Evolutionary conservation across 208 protist species (phyloP).

Genomic region (Phytomonas sp.): DNA sequence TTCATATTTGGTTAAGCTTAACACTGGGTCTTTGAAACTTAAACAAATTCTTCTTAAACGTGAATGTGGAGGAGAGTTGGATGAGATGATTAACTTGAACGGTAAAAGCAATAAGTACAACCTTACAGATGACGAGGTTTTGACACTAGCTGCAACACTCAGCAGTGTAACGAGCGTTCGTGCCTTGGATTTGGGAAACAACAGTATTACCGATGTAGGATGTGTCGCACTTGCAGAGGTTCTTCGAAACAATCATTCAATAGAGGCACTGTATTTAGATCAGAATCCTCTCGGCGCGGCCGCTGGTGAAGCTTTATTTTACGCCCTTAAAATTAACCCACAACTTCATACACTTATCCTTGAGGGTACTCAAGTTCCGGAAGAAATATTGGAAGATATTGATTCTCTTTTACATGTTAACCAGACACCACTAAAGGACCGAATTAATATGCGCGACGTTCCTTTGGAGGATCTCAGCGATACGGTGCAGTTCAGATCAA

Average conservation of each 20-base stretch:
- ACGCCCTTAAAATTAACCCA: slow-evolving; percentile 71
- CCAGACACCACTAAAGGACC: slow-evolving; percentile 33
- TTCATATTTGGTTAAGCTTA: slow-evolving; percentile 57
- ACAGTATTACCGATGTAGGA: slow-evolving; percentile 60
- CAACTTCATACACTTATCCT: slow-evolving; percentile 56
- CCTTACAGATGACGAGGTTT: slow-evolving; percentile 62
- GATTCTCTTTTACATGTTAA: slow-evolving; percentile 77
- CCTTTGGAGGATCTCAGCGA: slow-evolving; percentile 46
- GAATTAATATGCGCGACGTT: slow-evolving; percentile 45
- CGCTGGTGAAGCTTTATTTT: slow-evolving; percentile 66
- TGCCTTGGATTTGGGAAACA: slow-evolving; percentile 64
- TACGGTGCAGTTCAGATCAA: slow-evolving; percentile 55
- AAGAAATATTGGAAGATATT: slow-evolving; percentile 63
- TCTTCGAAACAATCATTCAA: slow-evolving; percentile 59
- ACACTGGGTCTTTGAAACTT: slow-evolving; percentile 50
- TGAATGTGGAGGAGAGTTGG: slow-evolving; percentile 26
- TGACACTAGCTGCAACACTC: slow-evolving; percentile 48
- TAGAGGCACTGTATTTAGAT: slow-evolving; percentile 67
- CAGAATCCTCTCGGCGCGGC: slow-evolving; percentile 60
- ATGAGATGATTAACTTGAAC: slow-evolving; percentile 61
- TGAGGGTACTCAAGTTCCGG: slow-evolving; percentile 44
- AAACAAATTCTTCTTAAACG: slow-evolving; percentile 52
- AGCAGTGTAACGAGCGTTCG: slow-evolving; percentile 30
- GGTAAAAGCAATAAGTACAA: slow-evolving; percentile 24
- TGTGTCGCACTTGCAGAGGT: slow-evolving; percentile 69